Percentiles rank a stretch among this genome's conserved stretches.
Conservation (phyloP, 1,284 basidiomycete genomes). For the Ganoderma boninense region DNA sequence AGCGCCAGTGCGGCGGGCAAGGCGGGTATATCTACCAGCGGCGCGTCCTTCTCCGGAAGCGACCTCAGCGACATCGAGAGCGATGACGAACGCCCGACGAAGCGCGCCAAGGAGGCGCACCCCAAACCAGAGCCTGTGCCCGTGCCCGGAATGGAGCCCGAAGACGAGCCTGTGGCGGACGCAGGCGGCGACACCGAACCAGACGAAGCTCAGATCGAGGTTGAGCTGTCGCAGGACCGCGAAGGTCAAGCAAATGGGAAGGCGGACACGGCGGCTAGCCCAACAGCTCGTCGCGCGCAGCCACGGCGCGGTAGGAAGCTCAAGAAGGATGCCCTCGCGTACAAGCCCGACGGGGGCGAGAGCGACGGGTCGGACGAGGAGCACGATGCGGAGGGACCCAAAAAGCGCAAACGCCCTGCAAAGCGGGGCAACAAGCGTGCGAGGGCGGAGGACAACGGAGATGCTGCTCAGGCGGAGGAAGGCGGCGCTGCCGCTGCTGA, state of each 20-base stretch:
- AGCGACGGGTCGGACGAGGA: constrained; percentile 36
- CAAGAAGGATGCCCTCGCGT: constrained; percentile 48
- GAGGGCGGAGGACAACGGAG: constrained; percentile 11
- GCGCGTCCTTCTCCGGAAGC: constrained; percentile 32
- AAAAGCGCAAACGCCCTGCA: constrained; percentile 11
- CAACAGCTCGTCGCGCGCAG: constrained; percentile 8
- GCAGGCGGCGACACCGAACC: not conserved
- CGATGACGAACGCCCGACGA: constrained; percentile 24
- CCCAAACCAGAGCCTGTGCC: constrained; percentile 2
- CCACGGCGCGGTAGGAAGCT: constrained; percentile 42
- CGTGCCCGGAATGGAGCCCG: not conserved
- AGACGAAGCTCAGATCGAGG: not conserved
- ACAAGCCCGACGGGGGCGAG: constrained; percentile 46
- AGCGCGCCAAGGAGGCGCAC: constrained; percentile 27
- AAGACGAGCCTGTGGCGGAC: not conserved
- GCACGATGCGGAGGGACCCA: not conserved
- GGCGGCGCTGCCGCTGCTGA: not conserved
- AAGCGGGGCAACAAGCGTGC: constrained; percentile 17
- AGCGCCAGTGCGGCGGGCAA: constrained; percentile 7
- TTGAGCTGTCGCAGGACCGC: not conserved
- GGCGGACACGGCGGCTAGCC: not conserved
- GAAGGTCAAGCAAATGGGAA: not conserved
- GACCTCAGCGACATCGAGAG: constrained; percentile 33
- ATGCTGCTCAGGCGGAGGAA: constrained; percentile 6
- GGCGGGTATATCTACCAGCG: constrained; percentile 25